Conservation (phyloP, 1,284 basidiomycete species). For the Irpex sp. region DNA sequence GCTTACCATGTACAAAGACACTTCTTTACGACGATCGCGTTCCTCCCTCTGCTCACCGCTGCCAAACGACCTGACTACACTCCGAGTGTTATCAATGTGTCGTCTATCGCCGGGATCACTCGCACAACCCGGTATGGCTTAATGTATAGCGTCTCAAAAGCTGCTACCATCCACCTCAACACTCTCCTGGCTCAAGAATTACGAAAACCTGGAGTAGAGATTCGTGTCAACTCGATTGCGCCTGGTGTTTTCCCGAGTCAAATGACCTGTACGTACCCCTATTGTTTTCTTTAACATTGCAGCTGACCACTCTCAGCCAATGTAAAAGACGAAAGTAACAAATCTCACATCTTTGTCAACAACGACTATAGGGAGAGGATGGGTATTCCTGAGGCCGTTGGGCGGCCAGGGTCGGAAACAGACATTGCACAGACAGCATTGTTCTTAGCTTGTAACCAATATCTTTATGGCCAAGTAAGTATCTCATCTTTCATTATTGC, state of each 20-base stretch:
- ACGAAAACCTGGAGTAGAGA: slow-evolving; percentile 28
- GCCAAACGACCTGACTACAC: slow-evolving; percentile 27
- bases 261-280: slow-evolving; percentile 31
- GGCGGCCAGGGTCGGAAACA: slow-evolving; percentile 32
- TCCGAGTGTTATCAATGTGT: slow-evolving; percentile 33
- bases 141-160: slow-evolving; percentile 36
- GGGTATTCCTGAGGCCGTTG: slow-evolving; percentile 28
- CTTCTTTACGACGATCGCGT: slow-evolving; percentile 35
- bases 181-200: slow-evolving; percentile 35
- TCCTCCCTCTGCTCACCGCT: slow-evolving; percentile 34
- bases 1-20: slow-evolving; percentile 17
- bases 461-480: slow-evolving; percentile 32
- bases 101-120: slow-evolving; percentile 35
- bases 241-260: slow-evolving; percentile 37
- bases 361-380: slow-evolving; percentile 30
- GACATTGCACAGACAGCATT: slow-evolving; percentile 35
- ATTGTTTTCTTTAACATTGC: neutral
- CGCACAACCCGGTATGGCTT: slow-evolving; percentile 34
- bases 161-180: slow-evolving; percentile 34
- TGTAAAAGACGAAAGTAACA: slow-evolving; percentile 32
- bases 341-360: slow-evolving; percentile 27
- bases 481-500: neutral
- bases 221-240: slow-evolving; percentile 36
- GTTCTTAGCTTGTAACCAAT: slow-evolving; percentile 31
- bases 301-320: slow-evolving; percentile 15